A percentile compares a stretch with the other conserved stretches of the same genome.
These are phyloP conservation scores for Tulasnella sp. DNA, from an alignment of 768 basidiomycete species.

Conservation along the genomic window DNA sequence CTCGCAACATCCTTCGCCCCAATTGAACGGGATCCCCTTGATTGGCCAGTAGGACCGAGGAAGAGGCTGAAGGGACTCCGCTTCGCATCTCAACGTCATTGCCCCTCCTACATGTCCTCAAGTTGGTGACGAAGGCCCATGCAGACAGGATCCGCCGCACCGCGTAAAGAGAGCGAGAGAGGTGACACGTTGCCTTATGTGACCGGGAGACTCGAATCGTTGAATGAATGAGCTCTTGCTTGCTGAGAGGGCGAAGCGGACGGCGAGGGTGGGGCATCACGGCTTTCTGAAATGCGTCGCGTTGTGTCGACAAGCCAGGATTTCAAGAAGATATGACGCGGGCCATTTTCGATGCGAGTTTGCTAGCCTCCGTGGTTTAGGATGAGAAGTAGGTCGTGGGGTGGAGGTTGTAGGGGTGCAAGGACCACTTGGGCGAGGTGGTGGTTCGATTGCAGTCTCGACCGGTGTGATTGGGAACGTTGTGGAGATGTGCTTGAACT, in stretches of 20 bases:
- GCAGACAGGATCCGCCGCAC: slow-evolving; percentile 73
- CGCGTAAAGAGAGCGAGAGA: slow-evolving; percentile 79
- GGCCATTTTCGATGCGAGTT: slow-evolving; percentile 67
- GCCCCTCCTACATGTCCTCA: slow-evolving; percentile 40
- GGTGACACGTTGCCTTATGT: slow-evolving; percentile 85
- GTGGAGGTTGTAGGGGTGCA: background rate
- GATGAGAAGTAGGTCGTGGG: slow-evolving; percentile 65
- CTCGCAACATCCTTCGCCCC: too few species aligned
- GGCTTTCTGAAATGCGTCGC: slow-evolving; percentile 30
- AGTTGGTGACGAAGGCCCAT: slow-evolving; percentile 67
- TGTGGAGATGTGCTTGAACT: too few species aligned
- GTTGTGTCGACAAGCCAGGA: slow-evolving; percentile 63
- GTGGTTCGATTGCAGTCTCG: background rate
- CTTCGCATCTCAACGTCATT: too few species aligned
- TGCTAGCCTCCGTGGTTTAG: slow-evolving; percentile 42
- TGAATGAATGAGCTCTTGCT: slow-evolving; percentile 33
- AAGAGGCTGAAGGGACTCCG: too few species aligned
- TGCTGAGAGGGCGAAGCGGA: slow-evolving; percentile 37
- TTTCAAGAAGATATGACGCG: slow-evolving; percentile 71
- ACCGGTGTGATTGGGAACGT: too few species aligned
- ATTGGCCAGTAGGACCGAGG: too few species aligned
- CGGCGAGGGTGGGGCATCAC: slow-evolving; percentile 42
- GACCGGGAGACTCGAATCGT: slow-evolving; percentile 66
- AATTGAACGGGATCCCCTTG: too few species aligned
- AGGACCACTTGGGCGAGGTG: background rate